Conservation (phyloP, 108 stramenopile genomes). For the Cyclotella sp. region DNA sequence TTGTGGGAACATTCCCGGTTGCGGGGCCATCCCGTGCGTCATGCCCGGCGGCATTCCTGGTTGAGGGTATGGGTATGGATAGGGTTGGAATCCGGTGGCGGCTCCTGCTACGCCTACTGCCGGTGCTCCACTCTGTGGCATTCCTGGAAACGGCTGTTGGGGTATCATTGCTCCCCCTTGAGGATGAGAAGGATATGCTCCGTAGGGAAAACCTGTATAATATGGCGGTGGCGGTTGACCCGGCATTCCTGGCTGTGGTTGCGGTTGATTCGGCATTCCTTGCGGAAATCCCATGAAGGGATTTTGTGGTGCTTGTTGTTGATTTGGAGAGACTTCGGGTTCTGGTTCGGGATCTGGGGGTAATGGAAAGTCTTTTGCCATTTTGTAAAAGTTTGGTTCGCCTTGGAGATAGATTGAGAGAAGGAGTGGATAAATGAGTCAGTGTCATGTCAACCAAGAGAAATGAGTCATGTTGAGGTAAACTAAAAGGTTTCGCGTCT, state of each 20-base stretch:
- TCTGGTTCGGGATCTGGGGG: conserved; percentile 10
- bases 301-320: background rate
- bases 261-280: background rate
- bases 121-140: background rate
- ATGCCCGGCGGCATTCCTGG: background rate
- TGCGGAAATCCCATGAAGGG: background rate
- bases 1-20: background rate
- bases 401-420: background rate
- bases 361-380: conserved; percentile 18
- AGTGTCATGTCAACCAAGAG: too few relatives aligned
- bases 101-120: background rate
- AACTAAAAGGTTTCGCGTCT: too few relatives aligned
- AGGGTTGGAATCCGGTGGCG: background rate
- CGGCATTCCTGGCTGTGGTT: background rate
- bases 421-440: background rate
- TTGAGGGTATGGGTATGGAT: background rate
- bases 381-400: conserved; percentile 19
- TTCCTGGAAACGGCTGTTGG: background rate
- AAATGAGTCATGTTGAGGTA: too few relatives aligned
- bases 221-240: background rate
- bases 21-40: background rate
- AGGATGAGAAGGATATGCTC: background rate
- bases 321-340: background rate
- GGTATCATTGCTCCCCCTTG: conserved; percentile 1
- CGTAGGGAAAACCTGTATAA: background rate